These are phyloP conservation scores for Asterophora parasitica DNA, from an alignment of 768 basidiomycete species.

Conservation along the genomic window DNA sequence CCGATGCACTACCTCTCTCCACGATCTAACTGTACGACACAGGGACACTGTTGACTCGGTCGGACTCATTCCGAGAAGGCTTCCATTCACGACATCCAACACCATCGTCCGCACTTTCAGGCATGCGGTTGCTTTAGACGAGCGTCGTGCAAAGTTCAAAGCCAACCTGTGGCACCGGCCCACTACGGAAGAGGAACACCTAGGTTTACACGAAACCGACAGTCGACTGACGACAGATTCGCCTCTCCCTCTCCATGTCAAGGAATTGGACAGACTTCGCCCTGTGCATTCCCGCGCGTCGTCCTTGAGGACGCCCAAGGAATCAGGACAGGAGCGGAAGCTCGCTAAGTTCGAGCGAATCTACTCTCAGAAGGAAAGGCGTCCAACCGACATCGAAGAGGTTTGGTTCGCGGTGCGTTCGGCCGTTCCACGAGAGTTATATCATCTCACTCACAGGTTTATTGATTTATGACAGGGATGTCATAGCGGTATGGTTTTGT, in stretches of 20 bases:
- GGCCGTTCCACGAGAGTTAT: too few relatives aligned
- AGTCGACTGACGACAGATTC: neutral
- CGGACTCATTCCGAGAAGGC: slow-evolving; percentile 44
- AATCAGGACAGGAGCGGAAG: slow-evolving; percentile 18
- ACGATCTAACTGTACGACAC: neutral
- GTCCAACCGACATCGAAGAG: slow-evolving; percentile 45
- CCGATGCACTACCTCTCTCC: neutral
- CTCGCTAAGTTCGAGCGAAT: slow-evolving; percentile 28
- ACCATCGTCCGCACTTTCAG: slow-evolving; percentile 54
- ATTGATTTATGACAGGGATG: slow-evolving; percentile 32
- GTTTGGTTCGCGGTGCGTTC: slow-evolving; percentile 59
- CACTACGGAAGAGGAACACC: slow-evolving; percentile 20
- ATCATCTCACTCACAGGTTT: neutral
- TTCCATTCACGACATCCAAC: slow-evolving; percentile 57
- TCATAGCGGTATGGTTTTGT: slow-evolving; percentile 33
- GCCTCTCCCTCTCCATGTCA: neutral
- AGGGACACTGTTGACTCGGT: slow-evolving; percentile 72
- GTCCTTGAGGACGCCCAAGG: neutral
- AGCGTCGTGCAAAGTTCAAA: slow-evolving; percentile 57
- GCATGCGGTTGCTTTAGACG: slow-evolving; percentile 63
- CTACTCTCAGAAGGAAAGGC: slow-evolving; percentile 22
- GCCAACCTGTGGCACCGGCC: slow-evolving; percentile 45
- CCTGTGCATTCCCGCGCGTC: neutral
- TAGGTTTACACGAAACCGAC: slow-evolving; percentile 18
- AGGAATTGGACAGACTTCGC: neutral